A percentile compares a stretch with the other conserved stretches of the same genome.
Evolutionary conservation across 225 moss, liverwort and hornwort species (phyloP).

Genomic region (Physcomitrium patens): DNA sequence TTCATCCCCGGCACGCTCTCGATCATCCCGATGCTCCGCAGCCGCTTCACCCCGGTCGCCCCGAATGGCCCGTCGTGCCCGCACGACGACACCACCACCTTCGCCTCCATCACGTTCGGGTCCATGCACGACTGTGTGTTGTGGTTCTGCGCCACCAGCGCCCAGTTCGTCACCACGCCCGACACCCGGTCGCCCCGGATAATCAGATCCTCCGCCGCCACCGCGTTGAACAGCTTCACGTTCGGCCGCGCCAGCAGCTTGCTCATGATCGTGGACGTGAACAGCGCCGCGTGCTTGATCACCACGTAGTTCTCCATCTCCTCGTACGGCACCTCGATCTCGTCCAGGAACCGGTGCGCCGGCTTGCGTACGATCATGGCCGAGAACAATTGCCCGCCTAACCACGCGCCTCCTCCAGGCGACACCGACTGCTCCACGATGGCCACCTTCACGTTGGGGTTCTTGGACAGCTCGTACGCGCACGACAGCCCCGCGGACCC

Average conservation of each 20-base stretch:
- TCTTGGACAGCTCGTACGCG: constrained; percentile 73
- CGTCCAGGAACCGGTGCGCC: constrained; percentile 36
- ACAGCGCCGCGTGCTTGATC: constrained; percentile 70
- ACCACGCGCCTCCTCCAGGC: constrained; percentile 45
- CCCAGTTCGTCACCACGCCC: too few species aligned
- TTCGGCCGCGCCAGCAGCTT: constrained; percentile 72
- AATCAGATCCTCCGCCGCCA: too few species aligned
- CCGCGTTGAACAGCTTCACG: constrained; percentile 36
- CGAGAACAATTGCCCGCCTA: too few species aligned
- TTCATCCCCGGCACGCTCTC: too few species aligned
- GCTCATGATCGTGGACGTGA: constrained; percentile 40
- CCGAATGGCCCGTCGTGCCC: constrained; percentile 64
- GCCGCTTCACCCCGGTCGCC: constrained; percentile 72
- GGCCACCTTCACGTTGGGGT: constrained; percentile 20
- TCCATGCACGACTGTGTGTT: too few species aligned
- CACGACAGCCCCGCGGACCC: constrained; percentile 39
- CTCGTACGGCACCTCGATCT: constrained; percentile 64
- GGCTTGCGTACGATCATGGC: too few species aligned
- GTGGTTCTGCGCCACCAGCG: too few species aligned
- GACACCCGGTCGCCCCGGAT: too few species aligned
- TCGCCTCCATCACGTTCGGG: too few species aligned
- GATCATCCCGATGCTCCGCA: constrained; percentile 50
- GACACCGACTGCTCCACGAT: constrained; percentile 72
- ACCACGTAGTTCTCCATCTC: constrained; percentile 73
- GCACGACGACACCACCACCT: too few species aligned